Base-by-base conservation (phyloP, 2,329 filamentous ascomycete genomes). In the Xylaria multiplex region DNA sequence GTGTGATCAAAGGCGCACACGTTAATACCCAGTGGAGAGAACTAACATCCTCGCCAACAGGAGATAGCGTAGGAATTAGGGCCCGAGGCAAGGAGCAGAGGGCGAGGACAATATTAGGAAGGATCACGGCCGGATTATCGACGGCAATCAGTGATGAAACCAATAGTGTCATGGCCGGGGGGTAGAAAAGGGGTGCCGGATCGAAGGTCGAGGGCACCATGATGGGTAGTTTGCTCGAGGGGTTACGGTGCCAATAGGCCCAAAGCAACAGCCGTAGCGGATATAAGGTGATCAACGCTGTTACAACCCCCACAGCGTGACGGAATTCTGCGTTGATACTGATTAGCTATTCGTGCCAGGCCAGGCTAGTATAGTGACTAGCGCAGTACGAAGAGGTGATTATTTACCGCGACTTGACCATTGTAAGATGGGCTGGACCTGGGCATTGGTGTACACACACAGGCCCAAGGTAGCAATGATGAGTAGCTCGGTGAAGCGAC, bases 151-250 rank as follows among this genome's bases (percentile, higher is more conserved):
- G 89, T 4, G 96, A 81, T 1, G 93, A 89, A 32, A 96, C 90
- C 52, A 94, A 84, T 16, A 94, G 80, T 0, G 94, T 93, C 35
- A 97, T 84, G 2, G 90, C 79, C 6, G 91, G 86, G 19, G 95
- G 95, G 76, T 97, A 98, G 64, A 97, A 79, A n/a, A 97, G 84
- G 11, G 94, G 93, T 6, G 95, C 95, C 2, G 93, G 94, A 75
- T 98, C 95, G 78, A 97, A 97, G n/a, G 87, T 85, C 3, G 88
- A 81, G 0, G 93, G 93, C 43, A 97, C 82, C 35, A 76, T 76
- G 42, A 90, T 73, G 1, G 82, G 80, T 35, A 83, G 70, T 64
- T 69, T 72, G 32, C 69, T 77, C n/a, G 78, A 77, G 2, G 82
- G 78, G 4, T 70, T 76, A 19, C 78, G 76, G 27, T 79, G 78